phyloP scores from a whole-genome alignment of 2,329 filamentous ascomycete species.

The Pestalotiopsis sp. region DNA sequence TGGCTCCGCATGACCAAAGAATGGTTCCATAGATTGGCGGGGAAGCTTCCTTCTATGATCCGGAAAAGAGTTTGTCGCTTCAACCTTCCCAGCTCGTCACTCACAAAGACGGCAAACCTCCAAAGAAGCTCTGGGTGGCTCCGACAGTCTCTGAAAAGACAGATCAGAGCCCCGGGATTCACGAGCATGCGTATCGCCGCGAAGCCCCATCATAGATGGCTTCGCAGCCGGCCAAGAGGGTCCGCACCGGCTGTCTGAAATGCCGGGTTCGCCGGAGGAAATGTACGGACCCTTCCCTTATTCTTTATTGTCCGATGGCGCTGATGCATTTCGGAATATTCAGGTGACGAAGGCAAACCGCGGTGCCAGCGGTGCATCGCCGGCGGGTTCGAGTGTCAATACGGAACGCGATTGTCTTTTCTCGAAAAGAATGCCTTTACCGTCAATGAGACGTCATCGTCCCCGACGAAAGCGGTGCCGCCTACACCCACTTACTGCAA shows the following conservation, averaged over 20 bases:
- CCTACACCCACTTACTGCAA: constrained; percentile 17
- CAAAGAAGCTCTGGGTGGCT: not conserved
- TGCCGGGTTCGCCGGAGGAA: constrained; percentile 50
- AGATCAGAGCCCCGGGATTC: not conserved
- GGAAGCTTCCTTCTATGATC: not conserved
- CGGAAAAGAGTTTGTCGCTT: constrained; percentile 5
- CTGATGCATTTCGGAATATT: not conserved
- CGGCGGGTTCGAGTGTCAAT: constrained; percentile 49
- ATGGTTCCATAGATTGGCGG: not conserved
- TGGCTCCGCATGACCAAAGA: not conserved
- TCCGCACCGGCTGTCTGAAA: constrained; percentile 48
- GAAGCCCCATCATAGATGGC: constrained; percentile 7
- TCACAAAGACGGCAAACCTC: not conserved
- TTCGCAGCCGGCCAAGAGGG: constrained; percentile 24
- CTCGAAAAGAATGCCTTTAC: constrained; percentile 50
- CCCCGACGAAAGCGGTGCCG: constrained; percentile 6
- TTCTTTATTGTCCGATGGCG: not conserved
- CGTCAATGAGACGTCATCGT: constrained; percentile 19
- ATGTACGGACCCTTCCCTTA: constrained; percentile 33
- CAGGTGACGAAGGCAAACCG: constrained; percentile 54
- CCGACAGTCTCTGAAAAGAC: not conserved
- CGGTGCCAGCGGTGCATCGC: constrained; percentile 48
- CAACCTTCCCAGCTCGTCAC: constrained; percentile 10
- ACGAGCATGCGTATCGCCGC: not conserved
- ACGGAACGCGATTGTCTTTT: constrained; percentile 48